Percentiles rank a stretch among this genome's conserved stretches.
Evolutionary conservation across 192 early-diverging fungal species (phyloP).

Genomic region (Linnemannia schmuckeri): DNA sequence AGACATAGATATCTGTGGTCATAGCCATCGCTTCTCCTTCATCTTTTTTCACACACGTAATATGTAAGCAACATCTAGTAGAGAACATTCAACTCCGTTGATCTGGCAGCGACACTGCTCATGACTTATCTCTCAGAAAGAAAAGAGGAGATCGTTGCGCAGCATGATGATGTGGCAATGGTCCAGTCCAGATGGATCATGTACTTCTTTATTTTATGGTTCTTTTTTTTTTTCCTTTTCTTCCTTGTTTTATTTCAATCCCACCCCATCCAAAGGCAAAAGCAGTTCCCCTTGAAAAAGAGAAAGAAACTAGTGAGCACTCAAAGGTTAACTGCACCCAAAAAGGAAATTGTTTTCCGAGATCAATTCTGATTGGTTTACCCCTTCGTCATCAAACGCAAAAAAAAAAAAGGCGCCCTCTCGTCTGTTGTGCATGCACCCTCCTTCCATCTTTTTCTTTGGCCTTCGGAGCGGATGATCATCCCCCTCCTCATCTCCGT

Average conservation of each 20-base stretch:
- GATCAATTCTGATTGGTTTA: slow-evolving; percentile 7
- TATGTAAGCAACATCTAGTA: not conserved
- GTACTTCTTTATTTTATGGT: too few species aligned
- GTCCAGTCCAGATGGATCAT: too few species aligned
- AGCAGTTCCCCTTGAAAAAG: too few species aligned
- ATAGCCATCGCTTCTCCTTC: too few species aligned
- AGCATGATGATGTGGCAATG: slow-evolving; percentile 6
- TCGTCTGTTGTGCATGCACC: not conserved
- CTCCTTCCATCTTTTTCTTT: slow-evolving; percentile 6
- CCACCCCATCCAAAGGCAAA: too few species aligned
- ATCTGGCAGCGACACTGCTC: not conserved
- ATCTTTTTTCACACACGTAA: too few species aligned
- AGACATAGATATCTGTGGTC: too few species aligned
- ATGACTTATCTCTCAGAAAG: not conserved
- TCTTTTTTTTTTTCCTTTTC: not conserved
- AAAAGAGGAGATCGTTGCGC: not conserved
- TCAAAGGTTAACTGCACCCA: not conserved
- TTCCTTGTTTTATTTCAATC: not conserved
- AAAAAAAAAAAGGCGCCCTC: not conserved
- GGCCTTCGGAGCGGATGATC: not conserved
- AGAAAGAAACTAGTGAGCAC: not conserved
- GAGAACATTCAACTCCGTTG: not conserved
- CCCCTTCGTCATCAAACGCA: not conserved
- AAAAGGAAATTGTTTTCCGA: slow-evolving; percentile 32
- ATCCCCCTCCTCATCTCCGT: not conserved